Conservation (phyloP, 371 early-diverging fungal species). For the Capniomyces stellatus region DNA sequence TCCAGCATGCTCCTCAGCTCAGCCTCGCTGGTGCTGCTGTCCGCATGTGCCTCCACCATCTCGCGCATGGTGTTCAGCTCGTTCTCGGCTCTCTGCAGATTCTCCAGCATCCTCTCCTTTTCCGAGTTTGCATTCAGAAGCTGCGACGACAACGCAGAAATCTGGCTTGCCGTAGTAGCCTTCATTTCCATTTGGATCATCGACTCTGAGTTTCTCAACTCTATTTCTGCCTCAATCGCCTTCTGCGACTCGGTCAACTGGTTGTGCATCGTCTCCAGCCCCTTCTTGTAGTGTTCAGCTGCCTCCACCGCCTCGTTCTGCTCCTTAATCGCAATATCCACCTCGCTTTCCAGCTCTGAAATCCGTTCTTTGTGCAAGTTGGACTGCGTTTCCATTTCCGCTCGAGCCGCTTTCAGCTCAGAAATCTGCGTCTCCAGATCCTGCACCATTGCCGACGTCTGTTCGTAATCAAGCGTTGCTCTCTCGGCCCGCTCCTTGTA, state of each 20-base stretch:
- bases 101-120: constrained; percentile 32
- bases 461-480: constrained; percentile 34
- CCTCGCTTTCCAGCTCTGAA: constrained; percentile 5
- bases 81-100: constrained; percentile 34
- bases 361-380: neutral
- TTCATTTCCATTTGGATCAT: constrained; percentile 3
- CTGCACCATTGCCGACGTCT: constrained; percentile 26
- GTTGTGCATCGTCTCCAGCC: neutral
- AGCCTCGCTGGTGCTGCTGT: constrained; percentile 44
- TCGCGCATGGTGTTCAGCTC: constrained; percentile 38
- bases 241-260: constrained; percentile 3
- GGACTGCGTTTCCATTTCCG: constrained; percentile 19
- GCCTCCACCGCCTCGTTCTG: neutral
- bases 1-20: constrained; percentile 59
- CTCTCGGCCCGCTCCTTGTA: constrained; percentile 25
- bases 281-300: neutral
- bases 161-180: constrained; percentile 17
- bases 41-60: constrained; percentile 54
- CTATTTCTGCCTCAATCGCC: constrained; percentile 27
- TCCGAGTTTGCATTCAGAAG: constrained; percentile 39
- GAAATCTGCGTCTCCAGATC: constrained; percentile 29
- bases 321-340: neutral
- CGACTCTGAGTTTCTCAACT: constrained; percentile 20
- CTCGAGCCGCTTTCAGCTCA: constrained; percentile 34
- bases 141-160: constrained; percentile 41